Conservation (phyloP, 1,284 basidiomycete species). For the Pholiota adiposa region DNA sequence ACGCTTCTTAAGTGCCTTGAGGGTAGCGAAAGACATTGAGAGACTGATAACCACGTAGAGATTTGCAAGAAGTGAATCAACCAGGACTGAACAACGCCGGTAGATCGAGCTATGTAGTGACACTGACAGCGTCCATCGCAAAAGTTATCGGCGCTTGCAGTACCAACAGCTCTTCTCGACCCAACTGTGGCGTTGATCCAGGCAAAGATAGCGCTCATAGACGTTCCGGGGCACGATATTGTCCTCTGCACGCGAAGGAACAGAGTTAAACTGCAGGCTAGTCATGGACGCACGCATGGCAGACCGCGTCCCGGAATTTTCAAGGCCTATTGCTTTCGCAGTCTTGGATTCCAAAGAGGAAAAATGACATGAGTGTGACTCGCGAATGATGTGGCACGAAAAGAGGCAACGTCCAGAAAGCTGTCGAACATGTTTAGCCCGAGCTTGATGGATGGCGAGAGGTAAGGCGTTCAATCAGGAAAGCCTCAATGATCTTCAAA, state of each 20-base stretch:
- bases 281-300: not conserved
- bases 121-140: slow-evolving; percentile 11
- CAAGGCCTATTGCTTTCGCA: not conserved
- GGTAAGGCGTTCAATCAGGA: not conserved
- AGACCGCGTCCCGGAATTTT: not conserved
- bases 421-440: not conserved
- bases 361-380: not conserved
- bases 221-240: not conserved
- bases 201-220: slow-evolving; percentile 3
- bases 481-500: not conserved
- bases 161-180: not conserved
- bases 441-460: not conserved
- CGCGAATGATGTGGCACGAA: not conserved
- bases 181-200: slow-evolving; percentile 4
- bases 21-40: slow-evolving; percentile 20
- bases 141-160: slow-evolving; percentile 10
- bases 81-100: slow-evolving; percentile 20
- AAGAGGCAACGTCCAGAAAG: not conserved
- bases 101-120: not conserved
- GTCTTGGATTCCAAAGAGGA: not conserved
- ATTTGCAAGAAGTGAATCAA: slow-evolving; percentile 35
- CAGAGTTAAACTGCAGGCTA: not conserved
- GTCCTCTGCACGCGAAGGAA: not conserved
- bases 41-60: slow-evolving; percentile 25
- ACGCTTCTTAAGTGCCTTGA: slow-evolving; percentile 22